Conservation (phyloP, 2,329 filamentous ascomycete species). For the Sclerotinia subarctica region DNA sequence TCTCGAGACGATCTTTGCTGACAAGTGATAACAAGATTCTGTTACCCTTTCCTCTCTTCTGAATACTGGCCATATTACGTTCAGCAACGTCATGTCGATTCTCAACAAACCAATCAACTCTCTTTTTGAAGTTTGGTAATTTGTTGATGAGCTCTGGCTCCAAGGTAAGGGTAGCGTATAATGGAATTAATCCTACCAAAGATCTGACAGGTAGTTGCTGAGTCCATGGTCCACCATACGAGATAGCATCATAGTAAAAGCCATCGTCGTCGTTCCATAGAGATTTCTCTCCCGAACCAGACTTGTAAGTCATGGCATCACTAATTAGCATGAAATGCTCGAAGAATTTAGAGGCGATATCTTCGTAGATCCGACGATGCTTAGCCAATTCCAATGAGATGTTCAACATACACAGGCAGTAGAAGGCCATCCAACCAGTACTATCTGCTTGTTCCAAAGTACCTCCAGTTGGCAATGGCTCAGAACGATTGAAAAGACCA, state of each 20-base stretch:
- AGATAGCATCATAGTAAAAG: constrained; percentile 98
- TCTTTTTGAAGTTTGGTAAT: constrained; percentile 88
- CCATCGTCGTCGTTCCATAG: constrained; percentile 96
- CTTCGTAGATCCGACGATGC: constrained; percentile 91
- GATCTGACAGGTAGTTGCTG: constrained; percentile 91
- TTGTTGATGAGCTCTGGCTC: constrained; percentile 92
- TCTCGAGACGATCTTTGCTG: constrained; percentile 85
- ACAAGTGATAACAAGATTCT: constrained; percentile 85
- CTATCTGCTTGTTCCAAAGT: constrained; percentile 95
- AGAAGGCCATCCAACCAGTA: constrained; percentile 99
- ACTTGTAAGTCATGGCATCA: constrained; percentile 89
- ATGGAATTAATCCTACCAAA: constrained; percentile 86
- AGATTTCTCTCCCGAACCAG: constrained; percentile 70
- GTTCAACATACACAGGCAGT: constrained; percentile 94
- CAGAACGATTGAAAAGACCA: constrained; percentile 93
- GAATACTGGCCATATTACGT: constrained; percentile 91
- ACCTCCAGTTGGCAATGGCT: constrained; percentile 89
- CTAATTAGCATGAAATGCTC: constrained; percentile 98
- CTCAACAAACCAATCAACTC: constrained; percentile 90
- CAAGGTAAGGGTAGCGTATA: constrained; percentile 87
- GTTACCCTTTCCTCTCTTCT: constrained; percentile 84
- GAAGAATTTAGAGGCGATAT: constrained; percentile 97
- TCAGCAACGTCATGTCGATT: constrained; percentile 83
- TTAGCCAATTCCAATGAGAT: constrained; percentile 94
- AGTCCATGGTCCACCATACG: constrained; percentile 89